Evolutionary conservation across 1,284 basidiomycete genomes (phyloP), one percentile per base, ranked within the genome.

Genomic region (Irpex rosettiformis): DNA sequence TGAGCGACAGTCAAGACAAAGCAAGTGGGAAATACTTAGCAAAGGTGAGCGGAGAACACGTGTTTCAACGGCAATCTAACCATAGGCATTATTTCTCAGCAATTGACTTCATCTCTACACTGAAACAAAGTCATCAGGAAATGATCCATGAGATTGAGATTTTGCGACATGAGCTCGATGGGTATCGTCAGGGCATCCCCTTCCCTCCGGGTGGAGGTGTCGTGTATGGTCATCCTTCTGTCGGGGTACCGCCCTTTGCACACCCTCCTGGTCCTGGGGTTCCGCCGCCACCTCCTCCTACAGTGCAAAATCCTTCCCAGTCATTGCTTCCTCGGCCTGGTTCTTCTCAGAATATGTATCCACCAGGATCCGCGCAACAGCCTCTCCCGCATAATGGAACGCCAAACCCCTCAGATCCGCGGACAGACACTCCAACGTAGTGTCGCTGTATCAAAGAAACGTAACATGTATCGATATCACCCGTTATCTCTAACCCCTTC

Each of bases 21-120:
- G 91, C 76, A 98, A 98, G 76, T 97, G 94, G 95, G 94, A 97
- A 76, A 96, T 96, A 59, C 76, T 97, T 40, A 94, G 86, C 73
- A 95, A 96, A 85, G 91, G 94, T 92, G 65, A 33, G 79, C 72
- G 40, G 29, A 51, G 45, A 48, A 43, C 57, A 59, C 30, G 55
- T 47, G 43, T 18, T 47, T 18, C 10, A 18, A 21, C n/a, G n/a
- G 21, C 52, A 24, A 61, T 45, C 28, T 33, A 25, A 52, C 42
- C 27, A 29, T 59, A 8, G 56, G 49, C 55, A 55, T 61, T 45
- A 37, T 47, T 51, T 57, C 47, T 27, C 67, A 94, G 94, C 94
- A 25, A 93, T 96, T 70, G 94, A 96, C 70, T 94, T 91, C 75
- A 90, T 96, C 56, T 73, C 75, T 27, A 83, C 85, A 55, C 73